phyloP scores from a whole-genome alignment of 2,329 filamentous ascomycete species.

The Arthroderma sp. region DNA sequence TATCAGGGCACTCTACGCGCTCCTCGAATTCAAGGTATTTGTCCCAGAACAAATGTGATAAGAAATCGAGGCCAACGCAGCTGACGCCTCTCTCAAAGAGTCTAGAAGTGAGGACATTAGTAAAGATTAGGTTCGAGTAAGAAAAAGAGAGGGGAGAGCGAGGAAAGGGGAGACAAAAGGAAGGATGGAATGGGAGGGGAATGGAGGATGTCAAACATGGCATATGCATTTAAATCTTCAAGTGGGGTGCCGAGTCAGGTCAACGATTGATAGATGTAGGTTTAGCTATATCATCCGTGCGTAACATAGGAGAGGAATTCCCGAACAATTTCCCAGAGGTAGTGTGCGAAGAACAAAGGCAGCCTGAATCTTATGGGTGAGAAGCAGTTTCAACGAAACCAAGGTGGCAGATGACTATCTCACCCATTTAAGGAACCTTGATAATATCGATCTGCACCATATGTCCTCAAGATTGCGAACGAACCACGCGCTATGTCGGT shows the following conservation, averaged over 20 bases:
- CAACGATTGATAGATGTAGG: constrained; percentile 24
- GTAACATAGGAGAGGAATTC: constrained; percentile 22
- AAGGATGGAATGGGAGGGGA: constrained; percentile 17
- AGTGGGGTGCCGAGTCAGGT: constrained; percentile 29
- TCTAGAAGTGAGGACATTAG: constrained; percentile 43
- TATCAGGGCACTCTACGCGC: constrained; percentile 69
- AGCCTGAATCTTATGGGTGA: constrained; percentile 43
- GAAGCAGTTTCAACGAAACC: constrained; percentile 37
- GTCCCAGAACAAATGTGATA: constrained; percentile 95
- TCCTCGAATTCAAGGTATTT: constrained; percentile 98
- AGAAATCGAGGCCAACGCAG: constrained; percentile 80
- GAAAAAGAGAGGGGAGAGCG: constrained; percentile 20
- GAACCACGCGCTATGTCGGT: constrained; percentile 30
- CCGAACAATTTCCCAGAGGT: constrained; percentile 21
- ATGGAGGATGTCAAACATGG: constrained; percentile 36
- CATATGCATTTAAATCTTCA: constrained; percentile 29
- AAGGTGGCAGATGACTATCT: constrained; percentile 54
- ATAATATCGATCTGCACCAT: constrained; percentile 27
- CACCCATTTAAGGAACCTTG: constrained; percentile 39
- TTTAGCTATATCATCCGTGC: constrained; percentile 24
- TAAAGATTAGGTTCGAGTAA: constrained; percentile 15
- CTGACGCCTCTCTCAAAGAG: constrained; percentile 83
- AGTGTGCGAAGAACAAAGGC: constrained; percentile 32
- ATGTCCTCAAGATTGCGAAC: constrained; percentile 27
- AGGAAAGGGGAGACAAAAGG: constrained; percentile 15